phyloP scores from a whole-genome alignment of 768 basidiomycete genomes.

The Russula vinacea region DNA sequence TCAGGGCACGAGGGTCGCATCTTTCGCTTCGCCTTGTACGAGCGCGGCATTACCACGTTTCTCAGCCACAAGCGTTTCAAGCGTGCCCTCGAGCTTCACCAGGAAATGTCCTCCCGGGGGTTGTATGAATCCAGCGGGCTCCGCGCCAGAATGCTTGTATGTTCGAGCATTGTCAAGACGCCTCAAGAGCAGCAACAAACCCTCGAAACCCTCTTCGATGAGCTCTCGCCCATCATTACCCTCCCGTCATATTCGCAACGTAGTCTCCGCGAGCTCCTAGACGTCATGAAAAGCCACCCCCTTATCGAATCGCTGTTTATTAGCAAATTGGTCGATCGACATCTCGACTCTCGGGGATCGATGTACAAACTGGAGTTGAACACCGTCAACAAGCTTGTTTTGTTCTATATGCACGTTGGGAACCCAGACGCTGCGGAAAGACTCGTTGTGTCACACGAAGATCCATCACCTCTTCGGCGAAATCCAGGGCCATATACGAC shows the following conservation, averaged over 20 bases:
- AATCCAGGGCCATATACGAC: constrained; percentile 39
- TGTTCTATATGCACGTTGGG: constrained; percentile 37
- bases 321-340: constrained; percentile 25
- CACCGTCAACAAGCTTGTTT: constrained; percentile 29
- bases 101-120: constrained; percentile 43
- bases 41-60: constrained; percentile 42
- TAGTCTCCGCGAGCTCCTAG: constrained; percentile 39
- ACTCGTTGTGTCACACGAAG: constrained; percentile 32
- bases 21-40: constrained; percentile 34
- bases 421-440: constrained; percentile 35
- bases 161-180: constrained; percentile 35
- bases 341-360: constrained; percentile 14
- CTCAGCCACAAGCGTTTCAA: constrained; percentile 40
- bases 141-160: constrained; percentile 42
- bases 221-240: constrained; percentile 32
- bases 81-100: constrained; percentile 43
- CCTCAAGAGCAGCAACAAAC: constrained; percentile 29
- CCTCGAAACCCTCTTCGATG: constrained; percentile 25
- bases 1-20: not conserved
- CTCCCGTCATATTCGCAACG: constrained; percentile 29
- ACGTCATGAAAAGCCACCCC: constrained; percentile 27
- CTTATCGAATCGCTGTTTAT: constrained; percentile 23
- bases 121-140: constrained; percentile 41
- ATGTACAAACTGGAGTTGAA: constrained; percentile 20
- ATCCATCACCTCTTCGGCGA: constrained; percentile 32